These are phyloP conservation scores for Helenozyma rhizophorensis DNA, from an alignment of 805 yeast genomes.

Conservation along the genomic window DNA sequence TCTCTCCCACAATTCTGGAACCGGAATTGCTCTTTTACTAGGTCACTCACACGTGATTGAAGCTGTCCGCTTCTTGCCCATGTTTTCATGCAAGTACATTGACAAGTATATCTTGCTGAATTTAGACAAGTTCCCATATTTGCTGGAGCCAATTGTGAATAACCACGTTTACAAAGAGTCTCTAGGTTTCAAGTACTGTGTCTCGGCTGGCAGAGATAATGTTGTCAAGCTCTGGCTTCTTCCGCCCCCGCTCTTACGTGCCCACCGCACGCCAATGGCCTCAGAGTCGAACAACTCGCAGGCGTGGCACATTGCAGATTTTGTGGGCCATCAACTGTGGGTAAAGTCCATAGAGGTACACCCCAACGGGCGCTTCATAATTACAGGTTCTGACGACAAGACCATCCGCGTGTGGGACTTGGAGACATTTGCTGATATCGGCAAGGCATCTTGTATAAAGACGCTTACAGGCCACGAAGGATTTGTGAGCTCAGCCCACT, in stretches of 20 bases:
- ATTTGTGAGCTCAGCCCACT: slow-evolving; percentile 60
- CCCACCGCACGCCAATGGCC: slow-evolving; percentile 55
- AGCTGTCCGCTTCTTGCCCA: slow-evolving; percentile 62
- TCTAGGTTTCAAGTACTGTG: slow-evolving; percentile 67
- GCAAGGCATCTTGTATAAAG: slow-evolving; percentile 41
- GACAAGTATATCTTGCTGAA: slow-evolving; percentile 40
- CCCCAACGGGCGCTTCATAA: slow-evolving; percentile 67
- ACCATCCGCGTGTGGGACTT: slow-evolving; percentile 74
- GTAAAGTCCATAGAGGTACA: slow-evolving; percentile 65
- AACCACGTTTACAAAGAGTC: slow-evolving; percentile 23
- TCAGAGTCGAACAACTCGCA: slow-evolving; percentile 48
- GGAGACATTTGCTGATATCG: slow-evolving; percentile 35
- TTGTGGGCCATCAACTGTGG: slow-evolving; percentile 85
- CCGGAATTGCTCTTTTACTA: slow-evolving; percentile 58
- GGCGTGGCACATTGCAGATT: slow-evolving; percentile 53
- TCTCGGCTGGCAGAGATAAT: slow-evolving; percentile 79
- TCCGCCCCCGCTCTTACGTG: slow-evolving; percentile 59
- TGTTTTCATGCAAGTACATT: slow-evolving; percentile 40
- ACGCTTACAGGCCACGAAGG: slow-evolving; percentile 66
- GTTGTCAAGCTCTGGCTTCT: slow-evolving; percentile 69
- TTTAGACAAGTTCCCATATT: slow-evolving; percentile 25
- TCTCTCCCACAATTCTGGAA: slow-evolving; percentile 63
- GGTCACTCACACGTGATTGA: slow-evolving; percentile 88
- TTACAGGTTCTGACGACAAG: slow-evolving; percentile 78
- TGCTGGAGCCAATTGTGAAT: slow-evolving; percentile 27